These are phyloP conservation scores for Fennellomyces sp. DNA, from an alignment of 371 early-diverging fungal genomes.

Conservation along the genomic window DNA sequence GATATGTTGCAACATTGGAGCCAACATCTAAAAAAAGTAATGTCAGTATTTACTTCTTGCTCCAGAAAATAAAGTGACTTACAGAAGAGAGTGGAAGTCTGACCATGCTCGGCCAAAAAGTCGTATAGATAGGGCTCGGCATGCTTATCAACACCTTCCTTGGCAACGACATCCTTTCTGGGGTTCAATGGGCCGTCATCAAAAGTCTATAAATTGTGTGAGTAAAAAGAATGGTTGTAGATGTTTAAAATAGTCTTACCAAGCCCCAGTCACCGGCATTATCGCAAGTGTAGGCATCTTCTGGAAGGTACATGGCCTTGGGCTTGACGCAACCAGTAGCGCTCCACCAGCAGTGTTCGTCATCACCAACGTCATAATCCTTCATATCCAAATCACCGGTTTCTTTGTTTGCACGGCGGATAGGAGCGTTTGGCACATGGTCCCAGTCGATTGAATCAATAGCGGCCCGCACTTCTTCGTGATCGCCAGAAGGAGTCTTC, in stretches of 20 bases:
- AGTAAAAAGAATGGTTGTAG: neutral
- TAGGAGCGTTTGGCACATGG: slow-evolving; percentile 40
- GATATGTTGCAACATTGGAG: slow-evolving; percentile 39
- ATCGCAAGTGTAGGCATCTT: slow-evolving; percentile 42
- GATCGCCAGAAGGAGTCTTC: slow-evolving; percentile 23
- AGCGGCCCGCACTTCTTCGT: slow-evolving; percentile 37
- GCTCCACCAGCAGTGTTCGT: slow-evolving; percentile 45
- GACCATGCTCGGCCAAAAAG: slow-evolving; percentile 20
- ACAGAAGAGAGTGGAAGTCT: slow-evolving; percentile 38
- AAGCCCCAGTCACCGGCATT: slow-evolving; percentile 51
- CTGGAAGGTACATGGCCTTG: slow-evolving; percentile 40
- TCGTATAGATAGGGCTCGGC: slow-evolving; percentile 36
- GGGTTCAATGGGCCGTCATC: slow-evolving; percentile 42
- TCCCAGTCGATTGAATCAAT: slow-evolving; percentile 44
- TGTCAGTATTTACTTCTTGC: neutral
- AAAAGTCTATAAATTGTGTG: slow-evolving; percentile 21
- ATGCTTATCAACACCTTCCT: slow-evolving; percentile 13
- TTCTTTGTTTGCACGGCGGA: slow-evolving; percentile 13
- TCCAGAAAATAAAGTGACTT: slow-evolving; percentile 12
- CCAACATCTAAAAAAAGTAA: slow-evolving; percentile 35
- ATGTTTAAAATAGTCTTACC: slow-evolving; percentile 13
- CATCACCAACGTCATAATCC: slow-evolving; percentile 22
- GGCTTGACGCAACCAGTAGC: slow-evolving; percentile 43
- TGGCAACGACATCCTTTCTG: slow-evolving; percentile 1
- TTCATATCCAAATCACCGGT: slow-evolving; percentile 20